A percentile compares a stretch with the other conserved stretches of the same genome.
phyloP scores from a whole-genome alignment of 371 early-diverging fungal species.

The Mucor velutinosus region DNA sequence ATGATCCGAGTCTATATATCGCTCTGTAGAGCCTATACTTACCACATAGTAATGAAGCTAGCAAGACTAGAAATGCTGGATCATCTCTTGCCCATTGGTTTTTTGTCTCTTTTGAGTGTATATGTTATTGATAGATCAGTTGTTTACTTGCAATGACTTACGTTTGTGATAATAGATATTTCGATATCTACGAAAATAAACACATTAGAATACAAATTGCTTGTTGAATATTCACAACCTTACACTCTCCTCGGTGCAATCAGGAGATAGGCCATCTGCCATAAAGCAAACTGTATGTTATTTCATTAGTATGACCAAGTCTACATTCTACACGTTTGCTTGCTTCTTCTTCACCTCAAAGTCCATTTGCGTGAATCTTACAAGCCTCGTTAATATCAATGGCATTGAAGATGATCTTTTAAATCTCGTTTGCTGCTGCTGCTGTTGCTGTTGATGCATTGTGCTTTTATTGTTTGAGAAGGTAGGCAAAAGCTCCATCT shows the following conservation, averaged over 20 bases:
- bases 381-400: constrained; percentile 56
- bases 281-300: constrained; percentile 70
- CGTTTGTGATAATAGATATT: constrained; percentile 92
- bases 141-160: constrained; percentile 27
- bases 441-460: background rate
- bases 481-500: constrained; percentile 15
- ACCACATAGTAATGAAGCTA: constrained; percentile 66
- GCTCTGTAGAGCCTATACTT: constrained; percentile 23
- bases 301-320: background rate
- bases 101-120: constrained; percentile 75
- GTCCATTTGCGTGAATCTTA: constrained; percentile 84
- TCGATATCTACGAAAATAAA: constrained; percentile 82
- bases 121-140: background rate
- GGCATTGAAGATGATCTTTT: constrained; percentile 15
- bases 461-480: background rate
- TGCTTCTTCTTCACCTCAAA: constrained; percentile 31
- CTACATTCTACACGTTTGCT: background rate
- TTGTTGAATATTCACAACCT: constrained; percentile 26
- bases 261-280: constrained; percentile 90
- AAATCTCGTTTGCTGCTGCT: constrained; percentile 5
- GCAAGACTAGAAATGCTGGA: constrained; percentile 84
- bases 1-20: background rate
- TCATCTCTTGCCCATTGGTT: constrained; percentile 96
- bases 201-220: constrained; percentile 37
- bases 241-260: constrained; percentile 88